Percentiles rank a stretch among this genome's conserved stretches.
Evolutionary conservation across 2,329 filamentous ascomycete genomes (phyloP).

Genomic region (Beauveria bassiana): DNA sequence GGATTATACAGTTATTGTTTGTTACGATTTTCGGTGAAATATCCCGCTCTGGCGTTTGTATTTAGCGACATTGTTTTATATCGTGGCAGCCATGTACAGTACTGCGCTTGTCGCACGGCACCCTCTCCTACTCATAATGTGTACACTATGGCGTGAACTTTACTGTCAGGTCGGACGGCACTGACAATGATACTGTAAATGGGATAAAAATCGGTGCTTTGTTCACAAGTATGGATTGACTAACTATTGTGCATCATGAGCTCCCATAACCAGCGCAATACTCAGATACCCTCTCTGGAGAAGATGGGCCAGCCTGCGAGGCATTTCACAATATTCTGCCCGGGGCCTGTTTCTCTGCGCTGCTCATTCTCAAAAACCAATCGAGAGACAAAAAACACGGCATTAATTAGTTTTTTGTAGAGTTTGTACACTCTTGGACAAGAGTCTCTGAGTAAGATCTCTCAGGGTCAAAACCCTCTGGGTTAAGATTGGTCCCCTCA

Average conservation of each 20-base stretch:
- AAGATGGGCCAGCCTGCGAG: slow-evolving; percentile 16
- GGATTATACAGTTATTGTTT: neutral
- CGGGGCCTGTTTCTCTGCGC: slow-evolving; percentile 13
- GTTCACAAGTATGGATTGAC: neutral
- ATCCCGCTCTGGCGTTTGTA: slow-evolving; percentile 7
- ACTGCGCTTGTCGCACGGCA: neutral
- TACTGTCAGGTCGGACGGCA: neutral
- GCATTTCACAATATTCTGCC: slow-evolving; percentile 63
- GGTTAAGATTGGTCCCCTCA: slow-evolving; percentile 27
- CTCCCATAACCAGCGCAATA: neutral
- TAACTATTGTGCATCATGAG: neutral
- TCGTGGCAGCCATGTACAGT: neutral
- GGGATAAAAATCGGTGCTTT: neutral
- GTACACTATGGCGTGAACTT: too few species aligned
- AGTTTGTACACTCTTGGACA: too few species aligned
- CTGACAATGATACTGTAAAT: neutral
- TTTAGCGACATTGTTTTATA: slow-evolving; percentile 6
- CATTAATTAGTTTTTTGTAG: too few species aligned
- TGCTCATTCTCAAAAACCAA: slow-evolving; percentile 17
- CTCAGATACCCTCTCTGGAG: neutral
- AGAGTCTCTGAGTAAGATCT: too few species aligned
- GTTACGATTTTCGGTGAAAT: neutral
- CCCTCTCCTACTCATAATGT: neutral
- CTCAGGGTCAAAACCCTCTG: neutral
- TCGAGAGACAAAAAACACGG: slow-evolving; percentile 4